Evolutionary conservation across 345 rosid species (phyloP), one percentile per base, ranked within the genome.

Genomic region (sweet orange (Citrus sinensis)): DNA sequence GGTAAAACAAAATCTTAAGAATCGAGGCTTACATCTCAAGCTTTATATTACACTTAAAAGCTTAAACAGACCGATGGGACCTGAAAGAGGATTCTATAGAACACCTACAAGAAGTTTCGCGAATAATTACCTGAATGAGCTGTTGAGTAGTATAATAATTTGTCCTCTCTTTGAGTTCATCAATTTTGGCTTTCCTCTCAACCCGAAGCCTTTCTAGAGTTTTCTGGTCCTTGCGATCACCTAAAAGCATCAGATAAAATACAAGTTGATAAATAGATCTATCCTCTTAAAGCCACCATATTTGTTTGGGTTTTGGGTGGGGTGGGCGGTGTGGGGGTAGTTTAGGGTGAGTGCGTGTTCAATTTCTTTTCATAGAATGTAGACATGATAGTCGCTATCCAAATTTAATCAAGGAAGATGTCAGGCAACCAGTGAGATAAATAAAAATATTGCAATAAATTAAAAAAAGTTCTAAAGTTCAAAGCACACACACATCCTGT

Each of bases 131-230:
- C 98, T 96, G 95, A 87, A 96, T 96, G 80, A 96, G 92, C 81
- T 91, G 97, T 65, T 96, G 98, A 6, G 97, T 96, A 55, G 88
- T 86, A 80, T 96, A 94, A 83, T 92, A 94, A 85, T 96, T 96
- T 74, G 97, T 96, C 83, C 83, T 89, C 87, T 96, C 99, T 82
- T 96, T 96, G 76, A 96, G 97, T 83, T 92, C 99, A 71, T 96
- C 90, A 67, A 96, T 94, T 86, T 92, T 96, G 9, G 87, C 92
- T 87, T 91, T 88, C 86, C 97, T 89, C 82, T 96, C 99, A 56
- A 91, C 90, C 51, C 94, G 92, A 67, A 94, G 94, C 84, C 88
- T 90, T 84, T 90, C 97, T 71, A 96, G 86, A 71, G 87, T 88
- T 83, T 87, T 91, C 78, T 94, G 93, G 88, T 96, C 97, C 85